phyloP scores from a whole-genome alignment of 2,329 filamentous ascomycete species.

The Stylonectria norvegica region DNA sequence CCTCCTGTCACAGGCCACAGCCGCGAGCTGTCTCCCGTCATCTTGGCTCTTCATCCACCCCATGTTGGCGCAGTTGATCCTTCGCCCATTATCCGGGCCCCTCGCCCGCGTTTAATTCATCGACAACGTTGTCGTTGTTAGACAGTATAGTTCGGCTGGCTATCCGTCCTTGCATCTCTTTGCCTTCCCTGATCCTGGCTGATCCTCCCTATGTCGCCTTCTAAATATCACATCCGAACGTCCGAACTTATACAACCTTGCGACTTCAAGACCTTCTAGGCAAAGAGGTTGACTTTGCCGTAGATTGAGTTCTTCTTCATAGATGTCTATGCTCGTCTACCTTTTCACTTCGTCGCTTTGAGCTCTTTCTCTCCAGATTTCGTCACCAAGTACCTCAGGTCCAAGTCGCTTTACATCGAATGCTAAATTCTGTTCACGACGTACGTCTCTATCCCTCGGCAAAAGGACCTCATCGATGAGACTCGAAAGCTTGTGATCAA shows the following conservation, averaged over 20 bases:
- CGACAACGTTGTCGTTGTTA: conserved; percentile 21
- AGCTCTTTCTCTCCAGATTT: too few species aligned
- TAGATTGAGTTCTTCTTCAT: too few species aligned
- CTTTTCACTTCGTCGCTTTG: too few species aligned
- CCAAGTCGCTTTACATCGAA: too few species aligned
- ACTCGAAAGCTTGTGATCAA: conserved; percentile 18
- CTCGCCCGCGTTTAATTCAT: conserved; percentile 28
- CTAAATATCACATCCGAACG: too few species aligned
- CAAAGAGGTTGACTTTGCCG: too few species aligned
- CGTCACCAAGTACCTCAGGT: too few species aligned
- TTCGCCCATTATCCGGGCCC: conserved; percentile 16
- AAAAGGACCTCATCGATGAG: conserved; percentile 21
- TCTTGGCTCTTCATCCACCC: conserved; percentile 25
- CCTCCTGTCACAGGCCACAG: conserved; percentile 21
- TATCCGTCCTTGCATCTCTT: conserved; percentile 14
- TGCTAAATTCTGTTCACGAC: too few species aligned
- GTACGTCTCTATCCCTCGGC: conserved; percentile 19
- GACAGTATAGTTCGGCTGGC: conserved; percentile 23
- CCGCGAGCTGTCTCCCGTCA: conserved; percentile 25
- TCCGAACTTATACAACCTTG: too few species aligned
- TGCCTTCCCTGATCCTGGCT: conserved; percentile 9
- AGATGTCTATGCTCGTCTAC: too few species aligned
- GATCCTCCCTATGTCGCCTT: conserved; percentile 10
- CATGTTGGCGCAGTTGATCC: conserved; percentile 28
- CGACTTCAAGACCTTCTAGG: too few species aligned